Conservation (phyloP, 768 basidiomycete genomes). For the Lentinula guzmanii region DNA sequence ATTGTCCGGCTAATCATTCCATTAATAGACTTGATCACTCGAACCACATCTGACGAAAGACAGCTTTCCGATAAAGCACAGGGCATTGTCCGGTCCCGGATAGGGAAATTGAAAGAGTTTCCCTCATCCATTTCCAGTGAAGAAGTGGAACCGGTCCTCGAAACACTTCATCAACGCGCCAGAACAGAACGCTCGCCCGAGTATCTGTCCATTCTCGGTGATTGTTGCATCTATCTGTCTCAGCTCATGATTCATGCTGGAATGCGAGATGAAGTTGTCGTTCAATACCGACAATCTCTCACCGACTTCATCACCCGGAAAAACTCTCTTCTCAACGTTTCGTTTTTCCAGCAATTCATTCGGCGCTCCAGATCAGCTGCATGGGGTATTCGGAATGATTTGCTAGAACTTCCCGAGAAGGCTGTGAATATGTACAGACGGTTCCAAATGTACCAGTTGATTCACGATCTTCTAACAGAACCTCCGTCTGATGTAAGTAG, state of each 20-base stretch:
- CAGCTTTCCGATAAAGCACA: slow-evolving; percentile 88
- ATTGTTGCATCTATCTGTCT: slow-evolving; percentile 66
- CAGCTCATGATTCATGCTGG: slow-evolving; percentile 40
- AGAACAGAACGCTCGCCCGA: slow-evolving; percentile 59
- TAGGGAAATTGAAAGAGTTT: slow-evolving; percentile 69
- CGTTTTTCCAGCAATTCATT: slow-evolving; percentile 77
- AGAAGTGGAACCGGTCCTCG: slow-evolving; percentile 40
- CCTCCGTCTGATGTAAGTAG: slow-evolving; percentile 43
- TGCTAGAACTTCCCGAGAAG: slow-evolving; percentile 51
- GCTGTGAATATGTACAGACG: slow-evolving; percentile 76
- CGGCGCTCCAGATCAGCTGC: slow-evolving; percentile 56
- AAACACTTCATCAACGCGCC: slow-evolving; percentile 67
- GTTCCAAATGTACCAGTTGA: slow-evolving; percentile 66
- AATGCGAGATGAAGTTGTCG: slow-evolving; percentile 37
- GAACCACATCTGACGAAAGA: slow-evolving; percentile 67
- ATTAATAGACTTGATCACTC: slow-evolving; percentile 67
- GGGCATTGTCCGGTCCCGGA: slow-evolving; percentile 67
- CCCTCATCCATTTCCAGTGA: slow-evolving; percentile 44
- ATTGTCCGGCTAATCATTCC: slow-evolving; percentile 66
- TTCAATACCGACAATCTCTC: slow-evolving; percentile 61
- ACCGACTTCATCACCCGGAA: slow-evolving; percentile 77
- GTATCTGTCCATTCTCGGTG: slow-evolving; percentile 56
- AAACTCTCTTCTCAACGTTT: slow-evolving; percentile 63
- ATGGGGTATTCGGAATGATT: slow-evolving; percentile 56
- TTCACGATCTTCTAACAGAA: slow-evolving; percentile 58